Conservation (phyloP, 164 flowering plant genomes). For the Chimonanthus praecox region DNA sequence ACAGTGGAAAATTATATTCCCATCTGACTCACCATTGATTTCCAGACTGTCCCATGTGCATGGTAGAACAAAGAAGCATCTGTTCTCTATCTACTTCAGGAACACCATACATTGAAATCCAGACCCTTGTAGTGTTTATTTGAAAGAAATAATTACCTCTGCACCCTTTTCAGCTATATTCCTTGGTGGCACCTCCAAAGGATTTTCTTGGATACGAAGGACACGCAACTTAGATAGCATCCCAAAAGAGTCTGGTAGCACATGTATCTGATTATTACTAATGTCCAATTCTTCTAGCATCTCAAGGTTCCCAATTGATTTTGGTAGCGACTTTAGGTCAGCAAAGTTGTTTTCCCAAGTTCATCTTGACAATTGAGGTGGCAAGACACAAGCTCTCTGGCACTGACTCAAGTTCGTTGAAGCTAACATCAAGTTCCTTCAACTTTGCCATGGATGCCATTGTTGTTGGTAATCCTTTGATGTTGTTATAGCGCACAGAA, state of each 20-base stretch:
- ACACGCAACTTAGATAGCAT: constrained; percentile 51
- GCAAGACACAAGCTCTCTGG: constrained; percentile 90
- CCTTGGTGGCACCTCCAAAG: constrained; percentile 75
- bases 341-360: constrained; percentile 80
- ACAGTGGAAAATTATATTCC: not conserved
- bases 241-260: constrained; percentile 75
- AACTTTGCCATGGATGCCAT: constrained; percentile 61
- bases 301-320: constrained; percentile 86
- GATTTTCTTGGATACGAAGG: constrained; percentile 63
- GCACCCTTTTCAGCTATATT: constrained; percentile 66
- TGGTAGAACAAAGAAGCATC: not conserved
- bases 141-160: constrained; percentile 38
- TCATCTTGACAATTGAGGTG: constrained; percentile 66
- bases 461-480: constrained; percentile 75
- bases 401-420: constrained; percentile 84
- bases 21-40: not conserved
- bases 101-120: not conserved
- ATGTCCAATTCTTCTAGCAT: constrained; percentile 83
- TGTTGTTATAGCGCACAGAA: constrained; percentile 72
- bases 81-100: not conserved
- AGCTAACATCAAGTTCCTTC: constrained; percentile 76
- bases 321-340: constrained; percentile 59
- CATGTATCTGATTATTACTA: constrained; percentile 76
- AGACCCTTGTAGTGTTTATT: no score
- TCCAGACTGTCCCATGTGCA: not conserved